These are phyloP conservation scores for Xylaria sp. DNA, from an alignment of 2,329 filamentous ascomycete species.

Conservation along the genomic window DNA sequence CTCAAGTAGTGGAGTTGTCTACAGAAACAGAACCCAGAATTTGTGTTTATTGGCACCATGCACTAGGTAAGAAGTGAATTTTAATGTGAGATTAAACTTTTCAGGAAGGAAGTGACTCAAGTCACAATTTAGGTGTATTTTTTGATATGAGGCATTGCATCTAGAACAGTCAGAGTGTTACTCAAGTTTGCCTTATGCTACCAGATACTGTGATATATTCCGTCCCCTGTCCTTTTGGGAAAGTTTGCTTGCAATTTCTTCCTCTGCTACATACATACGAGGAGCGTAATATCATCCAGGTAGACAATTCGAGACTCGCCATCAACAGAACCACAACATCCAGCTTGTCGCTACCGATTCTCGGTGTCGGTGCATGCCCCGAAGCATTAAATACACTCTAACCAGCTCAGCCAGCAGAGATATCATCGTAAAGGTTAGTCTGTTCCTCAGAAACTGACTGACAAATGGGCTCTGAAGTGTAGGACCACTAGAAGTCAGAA, in stretches of 20 bases:
- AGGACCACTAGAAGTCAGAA: neutral
- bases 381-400: too few species aligned
- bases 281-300: neutral
- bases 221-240: neutral
- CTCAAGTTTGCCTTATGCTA: neutral
- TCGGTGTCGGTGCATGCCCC: neutral
- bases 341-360: too few species aligned
- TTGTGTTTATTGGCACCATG: too few species aligned
- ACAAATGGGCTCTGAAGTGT: neutral
- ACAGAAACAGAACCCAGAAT: too few species aligned
- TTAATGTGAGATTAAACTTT: too few species aligned
- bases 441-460: neutral
- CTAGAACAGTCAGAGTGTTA: neutral
- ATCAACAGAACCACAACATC: too few species aligned
- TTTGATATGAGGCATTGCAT: neutral
- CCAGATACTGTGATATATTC: neutral
- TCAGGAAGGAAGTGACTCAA: neutral
- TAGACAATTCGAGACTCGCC: constrained; percentile 8
- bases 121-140: neutral
- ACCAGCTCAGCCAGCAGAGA: too few species aligned
- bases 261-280: neutral
- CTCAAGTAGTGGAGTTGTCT: too few species aligned
- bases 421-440: neutral
- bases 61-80: too few species aligned
- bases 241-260: neutral